phyloP scores from a whole-genome alignment of 257 asterid genomes.

The Henckelia pumila region DNA sequence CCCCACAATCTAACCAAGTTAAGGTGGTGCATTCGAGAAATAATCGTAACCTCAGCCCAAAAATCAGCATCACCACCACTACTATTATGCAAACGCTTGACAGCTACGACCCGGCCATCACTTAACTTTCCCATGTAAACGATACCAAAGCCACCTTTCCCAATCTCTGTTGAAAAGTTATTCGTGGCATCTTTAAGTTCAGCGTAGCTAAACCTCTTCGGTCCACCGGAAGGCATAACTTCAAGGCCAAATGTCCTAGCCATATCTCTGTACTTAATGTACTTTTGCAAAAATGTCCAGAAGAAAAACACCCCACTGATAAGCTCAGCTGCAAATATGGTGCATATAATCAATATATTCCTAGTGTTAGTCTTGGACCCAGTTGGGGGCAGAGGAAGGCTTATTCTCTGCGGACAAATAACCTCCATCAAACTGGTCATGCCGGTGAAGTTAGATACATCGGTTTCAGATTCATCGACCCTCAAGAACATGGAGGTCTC shows the following conservation, averaged over 20 bases:
- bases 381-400: slow-evolving; percentile 63
- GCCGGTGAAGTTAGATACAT: slow-evolving; percentile 47
- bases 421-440: slow-evolving; percentile 61
- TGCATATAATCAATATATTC: slow-evolving; percentile 53
- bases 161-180: slow-evolving; percentile 54
- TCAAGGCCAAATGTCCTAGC: slow-evolving; percentile 85
- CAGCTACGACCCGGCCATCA: slow-evolving; percentile 76
- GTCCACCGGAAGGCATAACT: slow-evolving; percentile 76
- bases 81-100: slow-evolving; percentile 63
- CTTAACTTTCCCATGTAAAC: slow-evolving; percentile 70
- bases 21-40: slow-evolving; percentile 90
- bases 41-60: slow-evolving; percentile 85
- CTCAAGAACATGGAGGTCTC: slow-evolving; percentile 55
- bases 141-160: slow-evolving; percentile 77
- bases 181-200: slow-evolving; percentile 67
- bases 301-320: slow-evolving; percentile 69
- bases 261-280: slow-evolving; percentile 82
- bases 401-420: slow-evolving; percentile 61
- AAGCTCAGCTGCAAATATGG: slow-evolving; percentile 74
- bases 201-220: slow-evolving; percentile 59
- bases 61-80: slow-evolving; percentile 73
- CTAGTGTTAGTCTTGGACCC: slow-evolving; percentile 55
- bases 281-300: slow-evolving; percentile 75
- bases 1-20: slow-evolving; percentile 88
- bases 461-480: slow-evolving; percentile 57